Conservation (phyloP, 768 basidiomycete species). For the Cystobasidium tubakii region DNA sequence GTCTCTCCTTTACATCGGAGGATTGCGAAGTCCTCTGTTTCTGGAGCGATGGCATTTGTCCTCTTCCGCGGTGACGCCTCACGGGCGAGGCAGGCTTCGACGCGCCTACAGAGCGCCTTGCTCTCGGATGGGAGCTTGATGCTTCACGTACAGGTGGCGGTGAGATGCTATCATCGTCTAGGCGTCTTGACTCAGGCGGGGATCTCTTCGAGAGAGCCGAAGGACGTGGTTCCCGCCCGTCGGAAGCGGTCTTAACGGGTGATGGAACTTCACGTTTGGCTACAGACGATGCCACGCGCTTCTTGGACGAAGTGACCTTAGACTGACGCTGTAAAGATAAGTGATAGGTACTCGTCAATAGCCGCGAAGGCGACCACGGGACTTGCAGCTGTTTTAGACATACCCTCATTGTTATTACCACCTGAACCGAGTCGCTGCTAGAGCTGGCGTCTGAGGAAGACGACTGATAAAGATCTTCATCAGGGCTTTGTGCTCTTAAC, state of each 20-base stretch:
- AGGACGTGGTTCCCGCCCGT: neutral
- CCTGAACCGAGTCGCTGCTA: constrained; percentile 10
- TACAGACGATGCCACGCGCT: neutral
- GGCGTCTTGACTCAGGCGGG: neutral
- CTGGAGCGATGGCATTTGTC: neutral
- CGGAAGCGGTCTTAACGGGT: neutral
- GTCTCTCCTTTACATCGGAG: no score
- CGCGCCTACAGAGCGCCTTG: neutral
- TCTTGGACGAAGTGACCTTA: neutral
- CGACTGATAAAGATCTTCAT: neutral
- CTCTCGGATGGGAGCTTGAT: neutral
- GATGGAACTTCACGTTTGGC: neutral
- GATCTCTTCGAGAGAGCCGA: neutral
- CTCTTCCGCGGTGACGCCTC: neutral
- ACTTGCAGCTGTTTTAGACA: neutral
- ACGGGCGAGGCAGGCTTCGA: neutral
- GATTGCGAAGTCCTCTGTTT: neutral
- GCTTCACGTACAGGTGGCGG: neutral
- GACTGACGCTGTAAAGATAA: neutral
- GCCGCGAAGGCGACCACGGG: neutral
- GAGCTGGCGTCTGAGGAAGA: neutral
- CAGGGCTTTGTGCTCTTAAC: constrained; percentile 15
- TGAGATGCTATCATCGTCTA: neutral
- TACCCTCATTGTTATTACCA: neutral
- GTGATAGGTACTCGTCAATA: neutral